Base-by-base conservation (phyloP, 176 grass and related monocot genomes). In the Elaeis guineensis region DNA sequence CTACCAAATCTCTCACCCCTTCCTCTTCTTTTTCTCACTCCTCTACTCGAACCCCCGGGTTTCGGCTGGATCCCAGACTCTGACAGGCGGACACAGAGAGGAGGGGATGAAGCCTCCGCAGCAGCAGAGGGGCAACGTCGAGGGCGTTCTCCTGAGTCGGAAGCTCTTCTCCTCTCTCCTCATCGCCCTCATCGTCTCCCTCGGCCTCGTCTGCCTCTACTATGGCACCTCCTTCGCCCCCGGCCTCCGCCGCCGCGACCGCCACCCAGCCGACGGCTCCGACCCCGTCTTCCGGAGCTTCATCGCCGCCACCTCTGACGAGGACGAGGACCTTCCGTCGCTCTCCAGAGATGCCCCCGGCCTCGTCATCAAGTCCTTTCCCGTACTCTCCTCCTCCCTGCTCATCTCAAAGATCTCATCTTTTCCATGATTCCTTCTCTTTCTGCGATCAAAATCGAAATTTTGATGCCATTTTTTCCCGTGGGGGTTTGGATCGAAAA, bases 141-240 rank as follows among this genome's bases (percentile, higher is more conserved):
- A 65, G 1, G 63, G 56, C 4, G 64, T 64, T 62, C 52, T 50
- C 26, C 26, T 59, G 57, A 69, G 66, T 17, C 57, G 73, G 28
- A 75, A 68, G 66, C 61, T 72, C 58, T 92, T 87, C 66, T 81
- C 83, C 15, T 83, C 72, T 25, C 64, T 69, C 58, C 77, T 92
- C 16, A 72, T 62, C 19, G 65, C 49, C 48, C 71, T 77, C 24
- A 22, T 78, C 50, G 0, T 93, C 29, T 73, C 73, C 69, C 83
- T 93, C 58, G 80, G 82, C 65, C 73, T 93, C 51, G 80, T 93
- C 83, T 93, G 89, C 76, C 61, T 92, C 83, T 81, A 86, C 80
- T 69, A 87, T 63, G 89, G 89, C 70, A 18, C 80, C 83, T 77
- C 76, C 25, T 87, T 87, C 69, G 83, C 54, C 54, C 66, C 66